These are phyloP conservation scores for Heritiera littoralis DNA, from an alignment of 345 rosid species.

Conservation along the genomic window DNA sequence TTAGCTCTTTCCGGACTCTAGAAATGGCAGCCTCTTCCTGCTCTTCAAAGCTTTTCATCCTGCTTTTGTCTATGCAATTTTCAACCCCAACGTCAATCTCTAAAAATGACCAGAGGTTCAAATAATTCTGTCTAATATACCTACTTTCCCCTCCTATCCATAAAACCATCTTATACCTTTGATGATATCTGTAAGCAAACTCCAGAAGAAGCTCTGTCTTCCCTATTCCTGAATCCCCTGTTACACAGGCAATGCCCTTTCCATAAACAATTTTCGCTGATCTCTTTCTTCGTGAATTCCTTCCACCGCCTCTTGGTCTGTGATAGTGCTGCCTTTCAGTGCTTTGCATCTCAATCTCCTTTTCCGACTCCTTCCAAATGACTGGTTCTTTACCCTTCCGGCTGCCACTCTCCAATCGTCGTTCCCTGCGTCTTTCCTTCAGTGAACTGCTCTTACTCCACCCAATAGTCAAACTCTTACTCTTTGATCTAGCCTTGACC, in stretches of 20 bases:
- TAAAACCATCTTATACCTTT: slow-evolving; percentile 89
- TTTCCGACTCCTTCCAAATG: slow-evolving; percentile 93
- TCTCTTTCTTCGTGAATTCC: slow-evolving; percentile 60
- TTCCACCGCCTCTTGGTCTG: slow-evolving; percentile 43
- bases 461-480: slow-evolving; percentile 69
- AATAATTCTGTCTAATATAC: slow-evolving; percentile 80
- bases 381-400: slow-evolving; percentile 87
- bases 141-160: slow-evolving; percentile 96
- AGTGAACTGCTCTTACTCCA: slow-evolving; percentile 56
- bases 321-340: slow-evolving; percentile 35
- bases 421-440: slow-evolving; percentile 50
- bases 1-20: slow-evolving; percentile 74
- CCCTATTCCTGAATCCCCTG: slow-evolving; percentile 91
- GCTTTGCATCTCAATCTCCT: slow-evolving; percentile 89
- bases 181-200: slow-evolving; percentile 80
- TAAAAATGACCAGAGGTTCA: slow-evolving; percentile 72
- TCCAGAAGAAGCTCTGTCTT: slow-evolving; percentile 97
- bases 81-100: slow-evolving; percentile 85
- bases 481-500: slow-evolving; percentile 70
- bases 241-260: slow-evolving; percentile 88
- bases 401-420: slow-evolving; percentile 32
- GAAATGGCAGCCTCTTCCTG: slow-evolving; percentile 83
- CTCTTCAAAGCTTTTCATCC: slow-evolving; percentile 81
- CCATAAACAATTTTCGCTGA: slow-evolving; percentile 68
- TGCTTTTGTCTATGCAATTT: slow-evolving; percentile 51